Conservation (phyloP, 108 stramenopile genomes). For the Nitzschia palea region DNA sequence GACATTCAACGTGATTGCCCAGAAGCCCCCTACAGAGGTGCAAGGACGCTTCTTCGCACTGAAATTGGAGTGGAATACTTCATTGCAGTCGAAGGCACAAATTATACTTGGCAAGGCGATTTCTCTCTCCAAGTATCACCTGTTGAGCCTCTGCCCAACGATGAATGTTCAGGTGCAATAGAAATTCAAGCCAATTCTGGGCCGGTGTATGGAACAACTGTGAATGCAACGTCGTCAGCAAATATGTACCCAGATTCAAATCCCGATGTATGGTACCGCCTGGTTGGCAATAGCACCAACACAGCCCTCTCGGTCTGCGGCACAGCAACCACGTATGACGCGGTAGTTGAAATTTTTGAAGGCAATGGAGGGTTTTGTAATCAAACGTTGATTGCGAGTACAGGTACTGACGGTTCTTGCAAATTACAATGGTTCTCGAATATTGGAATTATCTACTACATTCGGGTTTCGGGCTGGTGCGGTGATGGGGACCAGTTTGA, state of each 20-base stretch:
- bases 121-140: conserved; percentile 4
- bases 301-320: conserved; percentile 14
- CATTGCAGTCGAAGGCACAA: not conserved
- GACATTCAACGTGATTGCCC: conserved; percentile 6
- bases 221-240: not conserved
- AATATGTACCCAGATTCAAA: not conserved
- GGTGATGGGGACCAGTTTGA: not conserved
- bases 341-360: conserved; percentile 16
- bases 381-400: not conserved
- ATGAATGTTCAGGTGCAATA: conserved; percentile 2
- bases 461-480: not conserved
- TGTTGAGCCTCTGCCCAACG: conserved; percentile 1
- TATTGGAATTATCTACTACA: conserved; percentile 5
- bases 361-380: conserved; percentile 1
- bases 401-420: not conserved
- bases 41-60: conserved; percentile 1
- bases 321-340: conserved; percentile 3
- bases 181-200: not conserved
- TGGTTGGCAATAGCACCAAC: conserved; percentile 11
- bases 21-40: not conserved
- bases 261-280: conserved; percentile 10
- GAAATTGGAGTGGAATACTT: not conserved
- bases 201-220: not conserved
- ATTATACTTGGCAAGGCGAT: not conserved
- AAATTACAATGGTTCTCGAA: not conserved